Evolutionary conservation across 345 rosid species (phyloP).

Genomic region (Brassica nigra): DNA sequence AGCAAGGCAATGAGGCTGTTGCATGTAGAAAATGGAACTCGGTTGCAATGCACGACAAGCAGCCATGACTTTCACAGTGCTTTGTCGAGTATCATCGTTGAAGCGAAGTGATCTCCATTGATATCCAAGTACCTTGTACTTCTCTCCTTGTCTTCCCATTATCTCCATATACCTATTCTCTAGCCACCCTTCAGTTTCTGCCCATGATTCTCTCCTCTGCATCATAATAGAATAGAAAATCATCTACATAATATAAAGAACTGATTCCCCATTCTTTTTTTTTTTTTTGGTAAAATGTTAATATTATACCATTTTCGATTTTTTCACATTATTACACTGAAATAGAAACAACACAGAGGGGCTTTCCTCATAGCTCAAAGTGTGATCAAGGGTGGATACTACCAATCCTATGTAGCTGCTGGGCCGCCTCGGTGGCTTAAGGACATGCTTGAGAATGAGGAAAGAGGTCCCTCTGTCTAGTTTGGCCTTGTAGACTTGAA

Average conservation of each 20-base stretch:
- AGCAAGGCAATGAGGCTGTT: constrained; percentile 83
- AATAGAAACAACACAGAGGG: no score
- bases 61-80: constrained; percentile 89
- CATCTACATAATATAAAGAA: neutral
- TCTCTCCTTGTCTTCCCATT: constrained; percentile 26
- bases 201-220: constrained; percentile 67
- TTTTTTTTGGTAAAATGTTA: no score
- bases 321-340: no score
- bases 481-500: no score
- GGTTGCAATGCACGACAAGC: constrained; percentile 57
- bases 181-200: constrained; percentile 77
- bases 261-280: neutral
- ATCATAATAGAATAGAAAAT: neutral
- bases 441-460: no score
- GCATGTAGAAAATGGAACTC: constrained; percentile 60
- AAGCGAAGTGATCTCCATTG: constrained; percentile 89
- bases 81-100: constrained; percentile 78
- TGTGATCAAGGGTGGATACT: no score
- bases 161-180: constrained; percentile 57
- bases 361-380: no score
- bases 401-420: no score
- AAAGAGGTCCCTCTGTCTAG: no score
- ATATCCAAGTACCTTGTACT: constrained; percentile 71
- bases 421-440: no score
- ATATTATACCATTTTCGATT: no score